Evolutionary conservation across 305 asterid genomes (phyloP), one percentile per base, ranked within the genome.

Genomic region (Fraxinus angustifolia): DNA sequence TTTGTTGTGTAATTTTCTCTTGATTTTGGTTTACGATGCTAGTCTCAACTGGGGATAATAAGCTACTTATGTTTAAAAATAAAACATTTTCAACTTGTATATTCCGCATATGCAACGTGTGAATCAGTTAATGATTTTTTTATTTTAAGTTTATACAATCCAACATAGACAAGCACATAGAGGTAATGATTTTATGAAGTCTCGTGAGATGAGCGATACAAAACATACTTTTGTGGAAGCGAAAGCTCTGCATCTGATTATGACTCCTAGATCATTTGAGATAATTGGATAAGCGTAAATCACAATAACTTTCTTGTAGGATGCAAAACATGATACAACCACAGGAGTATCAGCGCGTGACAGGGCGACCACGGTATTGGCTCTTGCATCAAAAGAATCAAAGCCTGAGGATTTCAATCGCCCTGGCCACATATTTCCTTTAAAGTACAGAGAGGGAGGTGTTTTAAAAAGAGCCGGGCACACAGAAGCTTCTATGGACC

Each of bases 401-500:
- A 87, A 85, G 81, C 98, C 98, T 4, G 90, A 88, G 89, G 98
- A 96, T 89, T 96, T 96, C 85, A 94, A 94, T 82, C 97, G 99
- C 23, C 99, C 99, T 3, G 99, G 99, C 23, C 99, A 96, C 88
- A 96, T 96, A 85, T 96, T 96, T 87, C 98, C 99, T 3, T 83
- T 96, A 36, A 96, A 91, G 86, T 96, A 96, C 87, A 88, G 98
- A 81, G 92, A 90, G 78, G 99, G 99, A 2, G 99, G 99, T 75
- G 98, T 96, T 80, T 84, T 96, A 74, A 96, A 96, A 91, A 85
- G 99, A 89, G 99, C 99, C 45, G 99, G 99, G 31, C 99, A 96
- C 86, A 96, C 99, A 28, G 99, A 96, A 90, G 99, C 99, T 77
- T 91, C 98, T 36, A 93, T 94, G 62, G 99, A 96, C 85, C 98